These are phyloP conservation scores for Phytophthora palmivora DNA, from an alignment of 352 stramenopile species.

Conservation along the genomic window DNA sequence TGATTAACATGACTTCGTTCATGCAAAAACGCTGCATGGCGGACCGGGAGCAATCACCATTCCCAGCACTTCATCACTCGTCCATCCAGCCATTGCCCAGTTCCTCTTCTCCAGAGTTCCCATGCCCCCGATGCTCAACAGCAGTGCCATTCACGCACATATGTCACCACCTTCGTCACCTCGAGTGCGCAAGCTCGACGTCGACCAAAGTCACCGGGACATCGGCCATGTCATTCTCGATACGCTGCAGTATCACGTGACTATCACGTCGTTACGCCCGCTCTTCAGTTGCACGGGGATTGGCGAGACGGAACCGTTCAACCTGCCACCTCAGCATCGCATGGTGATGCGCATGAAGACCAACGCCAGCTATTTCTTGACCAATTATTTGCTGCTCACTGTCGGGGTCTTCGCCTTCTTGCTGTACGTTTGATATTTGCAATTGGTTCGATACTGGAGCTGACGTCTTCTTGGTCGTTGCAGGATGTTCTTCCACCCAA, in stretches of 20 bases:
- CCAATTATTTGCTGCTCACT: constrained; percentile 76
- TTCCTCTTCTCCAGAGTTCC: not conserved
- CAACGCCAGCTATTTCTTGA: constrained; percentile 78
- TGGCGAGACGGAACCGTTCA: constrained; percentile 70
- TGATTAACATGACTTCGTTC: constrained; percentile 1
- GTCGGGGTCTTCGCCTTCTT: constrained; percentile 69
- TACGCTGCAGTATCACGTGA: constrained; percentile 51
- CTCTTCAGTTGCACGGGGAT: constrained; percentile 72
- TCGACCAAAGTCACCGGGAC: constrained; percentile 14
- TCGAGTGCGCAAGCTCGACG: constrained; percentile 23
- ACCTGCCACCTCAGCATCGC: constrained; percentile 53
- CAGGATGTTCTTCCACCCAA: constrained; percentile 76
- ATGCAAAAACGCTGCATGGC: constrained; percentile 13
- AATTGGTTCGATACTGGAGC: not conserved
- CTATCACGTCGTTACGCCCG: constrained; percentile 54
- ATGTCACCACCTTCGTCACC: constrained; percentile 26
- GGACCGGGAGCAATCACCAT: constrained; percentile 21
- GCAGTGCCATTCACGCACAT: constrained; percentile 26
- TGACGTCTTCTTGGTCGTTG: constrained; percentile 6
- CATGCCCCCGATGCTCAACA: constrained; percentile 44
- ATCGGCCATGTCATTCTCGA: constrained; percentile 47
- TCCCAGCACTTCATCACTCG: constrained; percentile 11
- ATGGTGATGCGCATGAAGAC: constrained; percentile 63
- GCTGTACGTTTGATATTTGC: constrained; percentile 39
- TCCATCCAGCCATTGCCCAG: constrained; percentile 6